Conservation (phyloP, 129 eudicot species). For the Sambucus nigra region DNA sequence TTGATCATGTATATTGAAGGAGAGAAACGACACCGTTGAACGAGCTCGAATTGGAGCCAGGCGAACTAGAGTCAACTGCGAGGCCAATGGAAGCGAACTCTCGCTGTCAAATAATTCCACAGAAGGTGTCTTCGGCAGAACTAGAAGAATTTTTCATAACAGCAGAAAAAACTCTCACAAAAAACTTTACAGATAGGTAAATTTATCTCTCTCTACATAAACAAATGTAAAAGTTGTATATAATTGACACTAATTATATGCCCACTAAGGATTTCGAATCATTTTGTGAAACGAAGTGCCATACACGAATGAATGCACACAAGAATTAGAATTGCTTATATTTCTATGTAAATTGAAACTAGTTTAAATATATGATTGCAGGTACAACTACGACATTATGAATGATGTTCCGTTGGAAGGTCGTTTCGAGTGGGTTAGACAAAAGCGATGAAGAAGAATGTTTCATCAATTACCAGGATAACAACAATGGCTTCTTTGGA, state of each 20-base stretch:
- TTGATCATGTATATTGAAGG: conserved; percentile 13
- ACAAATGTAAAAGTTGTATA: not conserved
- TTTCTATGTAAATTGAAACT: not conserved
- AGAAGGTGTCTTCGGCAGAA: conserved; percentile 53
- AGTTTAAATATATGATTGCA: not conserved
- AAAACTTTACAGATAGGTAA: conserved; percentile 56
- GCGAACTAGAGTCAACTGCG: conserved; percentile 32
- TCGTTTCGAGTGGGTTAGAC: conserved; percentile 67
- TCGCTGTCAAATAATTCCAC: conserved; percentile 19
- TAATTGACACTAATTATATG: not conserved
- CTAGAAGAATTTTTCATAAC: conserved; percentile 67
- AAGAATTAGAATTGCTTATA: too few relatives aligned
- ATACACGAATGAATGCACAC: too few relatives aligned
- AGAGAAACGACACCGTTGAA: conserved; percentile 30
- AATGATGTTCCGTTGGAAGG: conserved; percentile 69
- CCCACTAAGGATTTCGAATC: not conserved
- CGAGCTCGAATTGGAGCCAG: conserved; percentile 24
- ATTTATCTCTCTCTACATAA: not conserved
- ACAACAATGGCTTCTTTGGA: not conserved
- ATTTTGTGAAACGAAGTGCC: too few relatives aligned
- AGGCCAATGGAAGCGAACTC: conserved; percentile 13
- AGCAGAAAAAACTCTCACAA: conserved; percentile 50
- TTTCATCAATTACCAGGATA: not conserved
- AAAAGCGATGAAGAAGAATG: conserved; percentile 33
- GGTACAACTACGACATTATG: conserved; percentile 72